A percentile compares a stretch with the other conserved stretches of the same genome.
Conservation (phyloP, 352 stramenopile genomes). For the Phytopythium vexans region DNA sequence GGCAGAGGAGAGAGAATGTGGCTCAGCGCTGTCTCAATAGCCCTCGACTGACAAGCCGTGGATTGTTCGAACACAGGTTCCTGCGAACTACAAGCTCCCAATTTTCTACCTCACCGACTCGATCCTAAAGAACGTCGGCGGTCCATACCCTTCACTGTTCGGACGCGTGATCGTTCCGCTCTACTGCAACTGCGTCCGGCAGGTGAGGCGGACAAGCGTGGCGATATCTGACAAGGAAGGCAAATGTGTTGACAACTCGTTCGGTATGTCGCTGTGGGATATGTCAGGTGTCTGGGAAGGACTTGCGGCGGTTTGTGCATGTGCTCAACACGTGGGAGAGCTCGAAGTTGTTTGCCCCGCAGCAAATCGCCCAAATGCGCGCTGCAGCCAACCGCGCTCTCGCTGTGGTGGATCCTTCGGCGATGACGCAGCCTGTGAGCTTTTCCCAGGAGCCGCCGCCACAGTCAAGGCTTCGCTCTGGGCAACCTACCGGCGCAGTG, state of each 20-base stretch:
- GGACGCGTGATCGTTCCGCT: conserved; percentile 69
- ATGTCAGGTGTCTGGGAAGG: conserved; percentile 64
- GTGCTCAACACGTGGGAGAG: conserved; percentile 85
- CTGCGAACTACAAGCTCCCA: conserved; percentile 82
- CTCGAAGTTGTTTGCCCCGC: conserved; percentile 49
- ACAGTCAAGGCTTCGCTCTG: conserved; percentile 2
- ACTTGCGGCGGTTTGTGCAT: conserved; percentile 81
- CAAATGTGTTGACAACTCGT: neutral
- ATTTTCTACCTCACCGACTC: conserved; percentile 90
- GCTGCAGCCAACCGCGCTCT: conserved; percentile 52
- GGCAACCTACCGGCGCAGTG: neutral
- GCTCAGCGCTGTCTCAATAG: no score
- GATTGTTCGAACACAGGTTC: conserved; percentile 26
- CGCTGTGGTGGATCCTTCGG: conserved; percentile 40
- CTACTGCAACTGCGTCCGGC: conserved; percentile 82
- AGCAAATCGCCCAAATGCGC: conserved; percentile 68
- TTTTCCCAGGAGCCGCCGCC: conserved; percentile 39
- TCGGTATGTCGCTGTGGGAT: neutral
- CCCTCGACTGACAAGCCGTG: no score
- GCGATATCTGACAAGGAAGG: neutral
- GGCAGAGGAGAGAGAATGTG: no score
- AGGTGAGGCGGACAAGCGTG: conserved; percentile 31
- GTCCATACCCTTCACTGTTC: conserved; percentile 69
- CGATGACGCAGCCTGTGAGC: conserved; percentile 33
- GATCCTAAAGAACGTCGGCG: conserved; percentile 87